Evolutionary conservation across 768 basidiomycete genomes (phyloP).

Genomic region (Boletus rufocinnamomeus): DNA sequence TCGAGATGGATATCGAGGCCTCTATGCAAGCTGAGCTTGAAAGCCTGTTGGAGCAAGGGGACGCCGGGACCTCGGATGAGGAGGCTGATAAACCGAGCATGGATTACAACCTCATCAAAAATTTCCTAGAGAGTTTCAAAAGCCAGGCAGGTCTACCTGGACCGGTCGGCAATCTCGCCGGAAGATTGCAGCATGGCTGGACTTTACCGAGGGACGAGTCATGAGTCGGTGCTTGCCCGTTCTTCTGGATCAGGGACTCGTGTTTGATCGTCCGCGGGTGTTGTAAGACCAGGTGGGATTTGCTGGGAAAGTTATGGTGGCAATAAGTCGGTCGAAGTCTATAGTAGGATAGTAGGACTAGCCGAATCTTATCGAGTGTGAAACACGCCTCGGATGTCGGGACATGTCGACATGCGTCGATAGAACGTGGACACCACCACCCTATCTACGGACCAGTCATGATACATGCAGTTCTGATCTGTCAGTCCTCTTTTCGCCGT

Average conservation of each 20-base stretch:
- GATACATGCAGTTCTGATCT: conserved; percentile 88
- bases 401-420: no score
- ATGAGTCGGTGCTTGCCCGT: conserved; percentile 16
- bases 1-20: conserved; percentile 71
- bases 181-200: conserved; percentile 78
- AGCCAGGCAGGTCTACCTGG: conserved; percentile 88
- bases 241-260: neutral
- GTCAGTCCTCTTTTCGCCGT: conserved; percentile 44
- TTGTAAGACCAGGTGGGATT: neutral
- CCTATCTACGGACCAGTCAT: conserved; percentile 38
- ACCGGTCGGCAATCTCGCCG: conserved; percentile 88
- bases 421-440: no score
- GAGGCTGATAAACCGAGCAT: conserved; percentile 48
- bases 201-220: conserved; percentile 69
- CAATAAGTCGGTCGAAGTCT: neutral
- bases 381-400: neutral
- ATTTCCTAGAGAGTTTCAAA: conserved; percentile 95
- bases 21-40: conserved; percentile 90
- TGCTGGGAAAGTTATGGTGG: neutral
- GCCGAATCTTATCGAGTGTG: conserved; percentile 1
- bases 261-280: neutral
- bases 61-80: conserved; percentile 54
- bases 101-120: conserved; percentile 94
- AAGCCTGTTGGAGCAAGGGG: conserved; percentile 53
- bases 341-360: neutral